Base-by-base conservation (phyloP, 2,329 filamentous ascomycete genomes). In the Penicillium hordei region DNA sequence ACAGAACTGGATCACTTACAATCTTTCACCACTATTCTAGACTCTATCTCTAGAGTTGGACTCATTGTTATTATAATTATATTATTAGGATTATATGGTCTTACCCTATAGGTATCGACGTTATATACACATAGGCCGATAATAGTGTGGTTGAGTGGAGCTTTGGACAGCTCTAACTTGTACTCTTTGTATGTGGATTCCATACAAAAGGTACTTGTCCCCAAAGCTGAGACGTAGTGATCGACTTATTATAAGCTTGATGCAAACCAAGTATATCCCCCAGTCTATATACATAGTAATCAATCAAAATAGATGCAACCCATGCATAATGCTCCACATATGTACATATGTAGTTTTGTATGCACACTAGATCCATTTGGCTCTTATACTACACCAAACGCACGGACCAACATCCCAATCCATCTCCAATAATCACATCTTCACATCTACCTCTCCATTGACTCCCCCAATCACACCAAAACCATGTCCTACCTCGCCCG, bases 401-500 rank as follows among this genome's bases (percentile, higher is more conserved):
- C 55, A 57, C 55, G 19, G 55, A 53, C 55, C 55, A 57, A 15
- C 40, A 23, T 40, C 48, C 2, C 38, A 43, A 31, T 38, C 45
- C 48, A 58, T 52, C 55, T 56, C 45, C 46, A 52, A 58, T 19
- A 27, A 36, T 57, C 50, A 36, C 33, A 13, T 48, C 44, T 46
- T 17, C 44, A 17, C 5, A 31, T 48, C 23, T 33, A 8, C 29
- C 9, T 25, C n/a, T 49, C 25, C 29, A 48, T 48, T 34, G 31
- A 29, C 17, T 19, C 34, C n/a, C 40, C n/a, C 52, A 52, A 44
- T 2, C 21, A 36, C 45, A 36, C 52, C 3, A 21, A 36, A 29
- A 29, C 21, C 25, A 65, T 65, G 64, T 53, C 60, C 23, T 60
- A 61, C 21, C 51, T 65, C 39, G 23, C 45, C 21, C 61, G 59